Base-by-base conservation (phyloP, 257 asterid genomes). In the Gentiana macrophylla region DNA sequence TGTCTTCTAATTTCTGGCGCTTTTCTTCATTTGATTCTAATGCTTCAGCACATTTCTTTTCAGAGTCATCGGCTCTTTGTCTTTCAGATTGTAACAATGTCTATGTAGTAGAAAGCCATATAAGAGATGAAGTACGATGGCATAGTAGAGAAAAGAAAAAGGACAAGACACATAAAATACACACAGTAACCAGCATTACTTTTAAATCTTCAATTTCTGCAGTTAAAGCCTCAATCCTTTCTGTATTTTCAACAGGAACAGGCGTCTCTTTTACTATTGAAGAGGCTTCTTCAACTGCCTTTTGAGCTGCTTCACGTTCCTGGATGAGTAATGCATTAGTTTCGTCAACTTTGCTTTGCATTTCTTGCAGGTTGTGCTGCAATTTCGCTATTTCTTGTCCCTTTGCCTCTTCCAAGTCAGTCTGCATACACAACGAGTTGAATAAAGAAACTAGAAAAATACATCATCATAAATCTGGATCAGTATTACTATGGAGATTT, bases 231-330 rank as follows among this genome's bases (percentile, higher is more conserved):
- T 88, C 96, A 60, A 83, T 62, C 70, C 79, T 81, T 50, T 77
- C 81, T 12, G 94, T 84, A 70, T 92, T 83, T 79, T 81, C 95
- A 54, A 88, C 89, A 57, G 90, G 95, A 57, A 85, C 82, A 34
- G 72, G 47, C 50, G 75, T 73, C 57, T 92, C 99, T 35, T 83
- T 74, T 56, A 86, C 88, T 54, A 86, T 68, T 34, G 87, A 65
- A 59, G 82, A 62, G 66, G 78, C 97, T 76, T 88, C 99, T 75
- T 80, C 94, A 53, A 86, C 70, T 63, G 97, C 97, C 78, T 79
- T 88, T 73, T 84, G 88, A 74, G 99, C 79, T 53, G 79, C 63
- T 69, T 85, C 95, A n/a, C 81, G 93, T 77, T 92, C 97, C 82
- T 79, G 81, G 70, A 70, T 61, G 64, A 92, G 74, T 68, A 71